Conservation (phyloP, 345 rosid genomes). For the Dipteronia dyeriana region DNA sequence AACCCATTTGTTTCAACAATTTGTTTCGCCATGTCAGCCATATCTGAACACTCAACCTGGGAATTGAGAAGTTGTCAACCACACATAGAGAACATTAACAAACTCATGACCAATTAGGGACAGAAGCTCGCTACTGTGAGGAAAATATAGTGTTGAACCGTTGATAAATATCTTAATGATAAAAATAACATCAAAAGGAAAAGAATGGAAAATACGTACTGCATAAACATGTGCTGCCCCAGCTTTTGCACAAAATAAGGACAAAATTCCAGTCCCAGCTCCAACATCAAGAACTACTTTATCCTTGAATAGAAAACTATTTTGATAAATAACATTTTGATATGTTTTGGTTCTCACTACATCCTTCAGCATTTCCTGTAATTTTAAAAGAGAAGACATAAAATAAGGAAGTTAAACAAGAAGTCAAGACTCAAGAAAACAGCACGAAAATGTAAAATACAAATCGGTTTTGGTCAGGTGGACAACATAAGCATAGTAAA, state of each 20-base stretch:
- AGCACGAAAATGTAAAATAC: background rate
- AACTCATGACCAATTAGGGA: background rate
- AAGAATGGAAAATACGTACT: conserved; percentile 36
- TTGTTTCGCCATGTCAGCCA: conserved; percentile 94
- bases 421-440: background rate
- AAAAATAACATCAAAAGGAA: background rate
- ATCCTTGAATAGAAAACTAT: conserved; percentile 85
- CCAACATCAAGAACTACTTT: conserved; percentile 98
- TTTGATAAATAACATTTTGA: conserved; percentile 90
- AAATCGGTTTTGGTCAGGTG: background rate
- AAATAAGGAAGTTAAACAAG: background rate
- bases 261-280: conserved; percentile 96
- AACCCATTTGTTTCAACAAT: conserved; percentile 86
- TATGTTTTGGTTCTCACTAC: conserved; percentile 93
- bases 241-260: conserved; percentile 95
- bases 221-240: conserved; percentile 96
- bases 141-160: background rate
- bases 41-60: conserved; percentile 90
- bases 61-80: conserved; percentile 13
- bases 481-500: background rate
- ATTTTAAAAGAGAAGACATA: background rate
- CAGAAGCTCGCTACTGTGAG: background rate
- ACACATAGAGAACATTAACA: background rate
- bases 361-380: conserved; percentile 99
- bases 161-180: background rate